Conservation (phyloP, 805 yeast species). For the Hanseniaspora taiwanica region DNA sequence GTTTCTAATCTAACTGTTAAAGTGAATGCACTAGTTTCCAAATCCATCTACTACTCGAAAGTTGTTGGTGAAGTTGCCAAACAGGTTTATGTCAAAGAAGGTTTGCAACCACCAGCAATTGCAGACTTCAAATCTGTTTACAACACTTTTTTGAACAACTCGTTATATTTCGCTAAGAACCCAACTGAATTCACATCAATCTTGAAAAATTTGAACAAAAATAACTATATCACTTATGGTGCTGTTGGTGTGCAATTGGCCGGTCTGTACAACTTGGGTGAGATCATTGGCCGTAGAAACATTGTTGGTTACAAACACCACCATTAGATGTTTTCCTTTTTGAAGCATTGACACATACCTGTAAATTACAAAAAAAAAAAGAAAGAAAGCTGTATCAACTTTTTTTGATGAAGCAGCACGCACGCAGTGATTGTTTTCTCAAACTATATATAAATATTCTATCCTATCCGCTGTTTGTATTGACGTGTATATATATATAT, state of each 20-base stretch:
- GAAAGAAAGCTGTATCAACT: no score
- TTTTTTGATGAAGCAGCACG: no score
- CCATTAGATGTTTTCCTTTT: slow-evolving; percentile 3
- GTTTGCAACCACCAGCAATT: slow-evolving; percentile 77
- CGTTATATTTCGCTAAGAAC: slow-evolving; percentile 29
- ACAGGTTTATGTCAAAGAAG: slow-evolving; percentile 79
- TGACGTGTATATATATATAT: neutral
- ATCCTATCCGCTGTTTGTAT: neutral
- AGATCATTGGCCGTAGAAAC: slow-evolving; percentile 90
- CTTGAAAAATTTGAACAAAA: slow-evolving; percentile 38
- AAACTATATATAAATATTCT: neutral
- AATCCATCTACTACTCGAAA: slow-evolving; percentile 67
- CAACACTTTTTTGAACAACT: slow-evolving; percentile 18
- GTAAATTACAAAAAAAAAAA: no score
- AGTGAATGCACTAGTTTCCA: slow-evolving; percentile 28
- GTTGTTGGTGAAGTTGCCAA: slow-evolving; percentile 38
- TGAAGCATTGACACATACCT: neutral
- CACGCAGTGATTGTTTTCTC: no score
- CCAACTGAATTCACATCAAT: slow-evolving; percentile 30
- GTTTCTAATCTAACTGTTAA: slow-evolving; percentile 15
- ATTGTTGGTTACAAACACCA: slow-evolving; percentile 58
- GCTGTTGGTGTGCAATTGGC: slow-evolving; percentile 71
- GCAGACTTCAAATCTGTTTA: slow-evolving; percentile 69
- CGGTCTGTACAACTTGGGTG: slow-evolving; percentile 91
- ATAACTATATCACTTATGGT: slow-evolving; percentile 49